phyloP scores from a whole-genome alignment of 495 filamentous ascomycete species.

The Xylaria scruposa region DNA sequence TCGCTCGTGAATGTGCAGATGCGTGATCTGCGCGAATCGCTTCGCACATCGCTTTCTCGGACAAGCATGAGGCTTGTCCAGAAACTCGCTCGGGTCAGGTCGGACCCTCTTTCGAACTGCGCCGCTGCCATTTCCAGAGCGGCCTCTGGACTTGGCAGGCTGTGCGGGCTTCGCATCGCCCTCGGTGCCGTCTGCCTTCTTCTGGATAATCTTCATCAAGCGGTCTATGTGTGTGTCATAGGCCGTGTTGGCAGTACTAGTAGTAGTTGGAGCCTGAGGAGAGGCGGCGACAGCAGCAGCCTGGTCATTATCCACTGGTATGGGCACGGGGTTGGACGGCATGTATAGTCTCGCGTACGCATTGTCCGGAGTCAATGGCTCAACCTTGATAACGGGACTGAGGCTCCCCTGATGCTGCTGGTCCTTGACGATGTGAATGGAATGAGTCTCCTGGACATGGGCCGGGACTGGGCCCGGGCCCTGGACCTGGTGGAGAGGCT shows the following conservation, averaged over 20 bases:
- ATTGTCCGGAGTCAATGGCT: conserved; percentile 35
- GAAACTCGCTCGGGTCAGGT: conserved; percentile 37
- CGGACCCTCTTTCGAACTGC: conserved; percentile 10
- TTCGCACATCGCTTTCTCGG: conserved; percentile 77
- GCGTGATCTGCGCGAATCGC: conserved; percentile 89
- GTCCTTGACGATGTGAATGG: conserved; percentile 20
- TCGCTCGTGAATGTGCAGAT: conserved; percentile 88
- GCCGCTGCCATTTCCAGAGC: background rate
- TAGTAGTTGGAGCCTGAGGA: too few relatives aligned
- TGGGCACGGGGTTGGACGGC: too few relatives aligned
- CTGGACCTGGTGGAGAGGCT: background rate
- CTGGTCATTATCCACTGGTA: too few relatives aligned
- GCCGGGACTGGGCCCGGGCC: too few relatives aligned
- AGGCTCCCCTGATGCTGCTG: conserved; percentile 32
- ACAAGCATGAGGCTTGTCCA: conserved; percentile 77
- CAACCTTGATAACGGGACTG: conserved; percentile 49
- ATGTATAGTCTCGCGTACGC: too few relatives aligned
- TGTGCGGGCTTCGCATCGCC: conserved; percentile 23
- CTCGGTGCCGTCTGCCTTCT: conserved; percentile 52
- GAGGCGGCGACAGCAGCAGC: too few relatives aligned
- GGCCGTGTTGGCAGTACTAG: conserved; percentile 47
- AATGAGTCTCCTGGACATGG: conserved; percentile 2
- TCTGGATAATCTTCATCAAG: conserved; percentile 92
- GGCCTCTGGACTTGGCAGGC: conserved; percentile 16
- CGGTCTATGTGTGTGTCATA: conserved; percentile 87